phyloP scores from a whole-genome alignment of 495 filamentous ascomycete genomes.

The Bombardia bombarda region DNA sequence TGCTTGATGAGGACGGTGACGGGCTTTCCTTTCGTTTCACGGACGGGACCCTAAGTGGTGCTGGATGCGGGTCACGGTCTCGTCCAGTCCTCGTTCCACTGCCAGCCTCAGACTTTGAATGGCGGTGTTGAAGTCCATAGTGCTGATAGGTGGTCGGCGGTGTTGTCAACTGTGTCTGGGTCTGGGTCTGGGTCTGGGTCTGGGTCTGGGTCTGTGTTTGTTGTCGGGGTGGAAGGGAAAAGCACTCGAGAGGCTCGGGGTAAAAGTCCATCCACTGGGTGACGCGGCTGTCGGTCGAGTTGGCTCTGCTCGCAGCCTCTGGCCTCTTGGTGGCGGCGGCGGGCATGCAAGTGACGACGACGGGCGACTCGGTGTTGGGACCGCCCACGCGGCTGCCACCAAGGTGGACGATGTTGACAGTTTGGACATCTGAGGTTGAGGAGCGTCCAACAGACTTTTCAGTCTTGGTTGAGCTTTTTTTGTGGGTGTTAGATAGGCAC shows the following conservation, averaged over 20 bases:
- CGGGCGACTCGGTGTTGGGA: background rate
- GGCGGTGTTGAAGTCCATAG: too few relatives aligned
- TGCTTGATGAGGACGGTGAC: background rate
- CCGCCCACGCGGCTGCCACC: conserved; percentile 22
- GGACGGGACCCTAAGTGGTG: conserved; percentile 13
- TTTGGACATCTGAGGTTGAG: conserved; percentile 5
- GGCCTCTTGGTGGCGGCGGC: background rate
- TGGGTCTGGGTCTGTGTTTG: background rate
- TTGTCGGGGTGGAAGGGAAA: background rate
- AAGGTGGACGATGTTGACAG: conserved; percentile 22
- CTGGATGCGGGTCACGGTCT: background rate
- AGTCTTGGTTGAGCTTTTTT: background rate
- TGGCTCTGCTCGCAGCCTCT: conserved; percentile 1
- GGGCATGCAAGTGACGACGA: conserved; percentile 3
- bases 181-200: background rate
- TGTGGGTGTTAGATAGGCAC: background rate
- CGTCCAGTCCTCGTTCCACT: too few relatives aligned
- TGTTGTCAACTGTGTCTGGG: too few relatives aligned
- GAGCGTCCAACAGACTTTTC: background rate
- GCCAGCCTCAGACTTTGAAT: too few relatives aligned
- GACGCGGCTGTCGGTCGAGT: conserved; percentile 17
- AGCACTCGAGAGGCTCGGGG: conserved; percentile 1
- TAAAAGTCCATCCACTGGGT: conserved; percentile 30
- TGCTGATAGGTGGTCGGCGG: too few relatives aligned
- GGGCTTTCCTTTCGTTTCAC: background rate